phyloP scores from a whole-genome alignment of 345 rosid genomes.

The Brassica napus region DNA sequence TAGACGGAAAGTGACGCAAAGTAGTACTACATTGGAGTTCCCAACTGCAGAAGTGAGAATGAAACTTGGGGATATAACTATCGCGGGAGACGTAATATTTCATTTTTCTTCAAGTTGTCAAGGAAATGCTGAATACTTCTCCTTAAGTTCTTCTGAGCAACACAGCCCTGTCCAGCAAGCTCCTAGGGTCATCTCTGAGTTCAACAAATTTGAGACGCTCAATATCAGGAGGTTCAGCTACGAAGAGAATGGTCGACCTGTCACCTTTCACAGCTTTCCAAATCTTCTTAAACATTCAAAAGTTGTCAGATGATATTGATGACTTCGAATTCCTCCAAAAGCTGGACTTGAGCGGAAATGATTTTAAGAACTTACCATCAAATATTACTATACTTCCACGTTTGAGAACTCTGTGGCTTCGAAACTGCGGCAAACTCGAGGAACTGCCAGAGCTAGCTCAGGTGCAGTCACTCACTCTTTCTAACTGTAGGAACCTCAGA shows the following conservation, averaged over 20 bases:
- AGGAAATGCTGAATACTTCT: constrained; percentile 14
- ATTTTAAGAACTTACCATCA: neutral
- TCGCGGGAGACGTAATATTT: neutral
- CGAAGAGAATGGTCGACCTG: neutral
- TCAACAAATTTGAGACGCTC: neutral
- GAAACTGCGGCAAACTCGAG: neutral
- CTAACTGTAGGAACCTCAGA: constrained; percentile 4
- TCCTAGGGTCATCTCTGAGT: neutral
- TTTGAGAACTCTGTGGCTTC: constrained; percentile 14
- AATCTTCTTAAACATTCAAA: constrained; percentile 14
- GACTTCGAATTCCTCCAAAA: neutral
- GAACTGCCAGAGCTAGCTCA: constrained; percentile 14
- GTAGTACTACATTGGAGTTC: neutral
- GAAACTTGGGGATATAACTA: neutral
- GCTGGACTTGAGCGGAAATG: constrained; percentile 3
- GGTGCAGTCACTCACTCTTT: constrained; percentile 9
- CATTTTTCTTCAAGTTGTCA: neutral
- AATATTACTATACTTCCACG: neutral
- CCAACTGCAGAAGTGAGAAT: constrained; percentile 2
- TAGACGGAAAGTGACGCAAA: neutral
- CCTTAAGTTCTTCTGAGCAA: neutral
- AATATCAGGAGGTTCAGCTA: constrained; percentile 8
- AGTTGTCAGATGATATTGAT: neutral
- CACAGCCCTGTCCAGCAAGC: neutral
- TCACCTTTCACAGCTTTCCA: neutral